These are phyloP conservation scores for Fusarium continuum DNA, from an alignment of 2,329 filamentous ascomycete genomes.

Conservation along the genomic window DNA sequence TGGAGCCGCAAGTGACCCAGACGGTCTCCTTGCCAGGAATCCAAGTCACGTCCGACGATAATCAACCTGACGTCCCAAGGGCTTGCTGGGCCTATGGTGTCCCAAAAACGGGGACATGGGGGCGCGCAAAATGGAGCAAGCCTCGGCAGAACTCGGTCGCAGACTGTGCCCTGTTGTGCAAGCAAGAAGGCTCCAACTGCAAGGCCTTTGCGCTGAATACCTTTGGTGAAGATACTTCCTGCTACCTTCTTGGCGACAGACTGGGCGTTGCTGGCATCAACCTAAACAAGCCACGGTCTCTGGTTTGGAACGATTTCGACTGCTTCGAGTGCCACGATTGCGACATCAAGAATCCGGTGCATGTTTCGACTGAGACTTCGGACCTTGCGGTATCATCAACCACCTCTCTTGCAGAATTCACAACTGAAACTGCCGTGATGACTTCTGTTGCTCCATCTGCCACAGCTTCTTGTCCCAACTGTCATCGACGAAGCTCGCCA, in stretches of 20 bases:
- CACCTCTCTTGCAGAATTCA: accelerated
- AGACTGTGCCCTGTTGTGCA: slow-evolving; percentile 13
- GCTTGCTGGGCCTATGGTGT: slow-evolving; percentile 13
- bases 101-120: neutral
- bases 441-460: neutral
- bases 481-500: neutral
- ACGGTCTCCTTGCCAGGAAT: neutral
- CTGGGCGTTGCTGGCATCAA: neutral
- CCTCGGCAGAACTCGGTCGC: slow-evolving; percentile 15
- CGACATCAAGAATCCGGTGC: neutral
- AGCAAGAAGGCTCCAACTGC: neutral
- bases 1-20: neutral
- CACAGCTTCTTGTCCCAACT: neutral
- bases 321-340: slow-evolving; percentile 16
- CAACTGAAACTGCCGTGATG: accelerated
- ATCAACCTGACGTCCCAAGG: neutral
- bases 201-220: slow-evolving; percentile 1
- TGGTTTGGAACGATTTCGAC: slow-evolving; percentile 17
- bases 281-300: accelerated
- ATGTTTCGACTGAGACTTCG: neutral
- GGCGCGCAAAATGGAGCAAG: neutral
- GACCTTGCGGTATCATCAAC: neutral
- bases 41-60: neutral
- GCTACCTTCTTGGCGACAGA: neutral
- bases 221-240: neutral